A percentile compares a stretch with the other conserved stretches of the same genome.
phyloP scores from a whole-genome alignment of 148 eudicot species.

The Chenopodium berlandieri region DNA sequence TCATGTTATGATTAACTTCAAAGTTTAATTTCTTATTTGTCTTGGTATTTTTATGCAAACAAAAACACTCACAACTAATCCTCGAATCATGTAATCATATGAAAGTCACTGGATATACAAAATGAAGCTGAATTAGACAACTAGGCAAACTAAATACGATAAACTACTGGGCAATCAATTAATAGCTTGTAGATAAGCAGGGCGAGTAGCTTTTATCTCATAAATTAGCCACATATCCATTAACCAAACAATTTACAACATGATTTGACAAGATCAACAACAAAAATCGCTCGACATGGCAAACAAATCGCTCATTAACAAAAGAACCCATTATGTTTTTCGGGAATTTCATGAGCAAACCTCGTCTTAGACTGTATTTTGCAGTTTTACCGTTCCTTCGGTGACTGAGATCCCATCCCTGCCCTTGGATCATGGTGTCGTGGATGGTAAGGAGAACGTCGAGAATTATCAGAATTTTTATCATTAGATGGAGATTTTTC shows the following conservation, averaged over 20 bases:
- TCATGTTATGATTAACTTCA: not conserved
- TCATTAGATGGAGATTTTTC: not conserved
- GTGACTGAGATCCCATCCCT: not conserved
- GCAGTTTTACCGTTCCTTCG: not conserved
- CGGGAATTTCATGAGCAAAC: not conserved
- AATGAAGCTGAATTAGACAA: not conserved
- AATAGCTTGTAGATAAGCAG: not conserved
- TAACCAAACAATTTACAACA: constrained; percentile 10
- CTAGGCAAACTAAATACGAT: not conserved
- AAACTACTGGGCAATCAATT: not conserved
- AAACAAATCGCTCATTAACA: not conserved
- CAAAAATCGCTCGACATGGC: not conserved
- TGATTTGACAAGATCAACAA: not conserved
- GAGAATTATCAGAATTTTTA: not conserved
- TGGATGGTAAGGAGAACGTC: constrained; percentile 17
- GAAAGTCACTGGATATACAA: not conserved
- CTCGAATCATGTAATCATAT: not conserved
- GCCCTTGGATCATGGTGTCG: not conserved
- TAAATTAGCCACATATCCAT: not conserved
- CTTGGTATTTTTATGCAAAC: constrained; percentile 1
- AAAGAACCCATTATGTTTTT: constrained; percentile 2
- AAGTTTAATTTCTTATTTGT: not conserved
- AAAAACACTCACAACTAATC: not conserved
- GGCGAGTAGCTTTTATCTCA: not conserved
- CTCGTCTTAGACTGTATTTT: not conserved